These are phyloP conservation scores for Zygosaccharomyces kombuchaensis DNA, from an alignment of 805 yeast genomes.

Conservation along the genomic window DNA sequence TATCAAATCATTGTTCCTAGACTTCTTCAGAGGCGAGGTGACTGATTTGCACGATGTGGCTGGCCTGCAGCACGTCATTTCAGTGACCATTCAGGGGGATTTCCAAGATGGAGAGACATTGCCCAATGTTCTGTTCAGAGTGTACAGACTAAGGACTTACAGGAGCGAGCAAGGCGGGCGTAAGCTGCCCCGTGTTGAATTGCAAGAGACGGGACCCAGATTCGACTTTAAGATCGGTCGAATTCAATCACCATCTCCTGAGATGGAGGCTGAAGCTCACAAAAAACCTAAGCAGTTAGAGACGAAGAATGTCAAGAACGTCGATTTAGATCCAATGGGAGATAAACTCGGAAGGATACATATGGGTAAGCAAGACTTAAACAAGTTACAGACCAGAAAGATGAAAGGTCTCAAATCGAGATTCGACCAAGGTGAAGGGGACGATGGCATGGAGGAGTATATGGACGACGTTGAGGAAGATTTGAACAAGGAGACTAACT, in stretches of 20 bases:
- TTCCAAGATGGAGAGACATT: conserved; percentile 62
- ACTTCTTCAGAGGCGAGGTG: conserved; percentile 82
- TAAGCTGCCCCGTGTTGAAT: conserved; percentile 87
- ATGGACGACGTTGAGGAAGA: conserved; percentile 40
- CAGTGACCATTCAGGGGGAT: conserved; percentile 73
- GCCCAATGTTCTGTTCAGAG: conserved; percentile 86
- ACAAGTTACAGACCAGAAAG: conserved; percentile 90
- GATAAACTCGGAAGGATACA: conserved; percentile 96
- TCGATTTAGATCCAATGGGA: conserved; percentile 83
- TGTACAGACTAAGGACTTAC: conserved; percentile 76
- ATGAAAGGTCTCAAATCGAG: conserved; percentile 94
- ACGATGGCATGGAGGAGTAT: conserved; percentile 51
- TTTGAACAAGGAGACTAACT: conserved; percentile 21
- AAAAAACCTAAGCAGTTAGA: conserved; percentile 76
- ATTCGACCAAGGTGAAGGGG: conserved; percentile 66
- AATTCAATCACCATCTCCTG: conserved; percentile 74
- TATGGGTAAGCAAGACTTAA: conserved; percentile 90
- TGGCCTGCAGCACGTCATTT: conserved; percentile 86
- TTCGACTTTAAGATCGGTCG: conserved; percentile 91
- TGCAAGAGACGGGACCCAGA: conserved; percentile 94
- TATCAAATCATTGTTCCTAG: conserved; percentile 81
- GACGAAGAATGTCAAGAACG: conserved; percentile 81
- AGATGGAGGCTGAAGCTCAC: conserved; percentile 84
- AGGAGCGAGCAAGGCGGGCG: conserved; percentile 63
- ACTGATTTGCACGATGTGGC: conserved; percentile 87